Evolutionary conservation across 371 early-diverging fungal genomes (phyloP).

Genomic region (Blyttiomyces sp.): DNA sequence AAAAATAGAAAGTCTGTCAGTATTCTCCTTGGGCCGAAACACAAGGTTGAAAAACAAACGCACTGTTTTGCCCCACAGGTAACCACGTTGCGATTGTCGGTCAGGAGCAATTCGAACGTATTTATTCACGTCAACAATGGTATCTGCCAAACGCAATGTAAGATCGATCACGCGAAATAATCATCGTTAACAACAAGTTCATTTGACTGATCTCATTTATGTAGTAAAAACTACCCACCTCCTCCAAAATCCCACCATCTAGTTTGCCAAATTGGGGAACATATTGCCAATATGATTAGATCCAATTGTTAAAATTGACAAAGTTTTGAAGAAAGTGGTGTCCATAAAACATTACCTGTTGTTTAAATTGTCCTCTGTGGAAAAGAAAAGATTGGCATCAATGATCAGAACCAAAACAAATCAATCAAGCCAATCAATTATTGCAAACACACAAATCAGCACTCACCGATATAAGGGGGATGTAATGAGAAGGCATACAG

Average conservation of each 20-base stretch:
- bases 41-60: slow-evolving; percentile 5
- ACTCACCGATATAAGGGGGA: slow-evolving; percentile 69
- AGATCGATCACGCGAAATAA: not conserved
- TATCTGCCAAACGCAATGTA: slow-evolving; percentile 17
- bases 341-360: slow-evolving; percentile 10
- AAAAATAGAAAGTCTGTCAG: too few species aligned
- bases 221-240: slow-evolving; percentile 19
- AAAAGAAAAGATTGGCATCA: not conserved
- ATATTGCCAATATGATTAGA: not conserved
- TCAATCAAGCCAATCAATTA: not conserved
- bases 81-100: slow-evolving; percentile 75
- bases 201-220: not conserved
- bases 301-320: too few species aligned
- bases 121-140: slow-evolving; percentile 43
- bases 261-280: not conserved
- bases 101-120: slow-evolving; percentile 81
- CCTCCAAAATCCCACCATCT: slow-evolving; percentile 53
- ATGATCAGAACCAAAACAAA: not conserved
- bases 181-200: not conserved
- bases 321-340: not conserved
- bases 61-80: slow-evolving; percentile 68
- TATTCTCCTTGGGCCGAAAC: too few species aligned
- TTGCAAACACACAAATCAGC: slow-evolving; percentile 57
- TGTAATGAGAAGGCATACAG: slow-evolving; percentile 65
- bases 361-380: slow-evolving; percentile 25